Base-by-base conservation (phyloP, 2,329 filamentous ascomycete genomes). In the Fonsecaea multimorphosa region DNA sequence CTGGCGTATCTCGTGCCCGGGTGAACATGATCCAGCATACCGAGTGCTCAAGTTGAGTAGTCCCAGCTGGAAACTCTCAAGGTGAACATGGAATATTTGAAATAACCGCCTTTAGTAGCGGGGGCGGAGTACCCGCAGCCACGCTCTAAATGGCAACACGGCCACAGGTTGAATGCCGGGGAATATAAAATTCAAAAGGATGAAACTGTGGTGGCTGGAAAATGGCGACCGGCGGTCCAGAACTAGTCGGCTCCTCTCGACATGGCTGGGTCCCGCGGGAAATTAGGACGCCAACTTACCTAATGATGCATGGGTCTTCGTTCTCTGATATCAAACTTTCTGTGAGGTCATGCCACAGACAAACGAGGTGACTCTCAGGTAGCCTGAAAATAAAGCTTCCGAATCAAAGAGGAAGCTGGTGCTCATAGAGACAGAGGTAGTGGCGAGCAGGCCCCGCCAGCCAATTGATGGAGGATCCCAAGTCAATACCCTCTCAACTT, bases 201-300 rank as follows among this genome's bases (percentile, higher is more conserved):
- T 60, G 56, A 64, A 60, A 64, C 62, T 24, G 62, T 29, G 36
- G 62, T 64, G 62, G 62, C 62, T 64, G 55, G 61, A 11, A 54
- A 31, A 24, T 29, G 51, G 36, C 38, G 55, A 40, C n/a, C 6
- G 38, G 38, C 16, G 34, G 38, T n/a, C 38, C 38, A 40, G 14
- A 40, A n/a, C 36, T 40, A 40, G 36, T 40, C 36, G 36, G 36
- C 36, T n/a, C 36, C 12, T 40, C 16, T 46, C 40, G n/a, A 22
- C 40, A 46, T 46, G 40, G 40, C 12, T 46, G 19, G 19, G 40
- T 9, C 19, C 40, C 19, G 40, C 40, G 40, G 40, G 40, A 46
- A 46, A 46, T 46, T 46, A 24, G 40, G 40, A 46, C 19, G 40
- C 19, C 40, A 22, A n/a, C 40, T 46, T 31, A 54, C 51, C 27